Base-by-base conservation (phyloP, 768 basidiomycete genomes). In the Hebeloma cylindrosporum region DNA sequence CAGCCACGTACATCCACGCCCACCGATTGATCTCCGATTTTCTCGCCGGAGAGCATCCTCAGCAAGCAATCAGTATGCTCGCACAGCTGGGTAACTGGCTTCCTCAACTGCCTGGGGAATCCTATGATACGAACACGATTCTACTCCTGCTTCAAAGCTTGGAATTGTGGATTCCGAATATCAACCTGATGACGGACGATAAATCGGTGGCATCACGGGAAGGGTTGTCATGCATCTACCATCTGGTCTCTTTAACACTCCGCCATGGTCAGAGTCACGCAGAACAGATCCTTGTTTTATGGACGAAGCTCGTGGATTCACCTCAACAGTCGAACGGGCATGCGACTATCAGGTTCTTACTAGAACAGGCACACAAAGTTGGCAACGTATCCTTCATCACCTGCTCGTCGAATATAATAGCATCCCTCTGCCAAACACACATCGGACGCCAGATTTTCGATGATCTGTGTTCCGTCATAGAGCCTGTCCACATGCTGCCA, bases 331-430 rank as follows among this genome's bases (percentile, higher is more conserved):
- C 77, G 17, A 92, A 93, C 48, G 87, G 88, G 1, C 85, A 83
- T 42, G 88, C 89, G 3, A 73, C 91, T 11, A 73, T 88, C 37
- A 78, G 85, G 22, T 97, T 92, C 64, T 71, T 97, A 2, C 71
- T 95, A 26, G 90, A 93, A 53, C 91, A 95, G 56, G 88, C 90
- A 1, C 82, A 86, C 51, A 88, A 86, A 62, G 83, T 93, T 31
- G 84, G 87, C 28, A 92, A 81, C 51, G 74, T 77, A 4, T 77
- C 81, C 11, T 94, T 90, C 63, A 78, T 95, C 47, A 72, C 72
- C 32, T 88, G 88, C 56, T 87, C 88, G 1, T 80, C 86, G 32
- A 85, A 84, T 51, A 80, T 94, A 40, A 78, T 95, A 16, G 85
- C 91, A 0, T 93, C 83, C 53, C 74, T 97, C 5, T 89, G 88